Conservation (phyloP, 345 rosid genomes). For the Ceriops zippeliana region DNA sequence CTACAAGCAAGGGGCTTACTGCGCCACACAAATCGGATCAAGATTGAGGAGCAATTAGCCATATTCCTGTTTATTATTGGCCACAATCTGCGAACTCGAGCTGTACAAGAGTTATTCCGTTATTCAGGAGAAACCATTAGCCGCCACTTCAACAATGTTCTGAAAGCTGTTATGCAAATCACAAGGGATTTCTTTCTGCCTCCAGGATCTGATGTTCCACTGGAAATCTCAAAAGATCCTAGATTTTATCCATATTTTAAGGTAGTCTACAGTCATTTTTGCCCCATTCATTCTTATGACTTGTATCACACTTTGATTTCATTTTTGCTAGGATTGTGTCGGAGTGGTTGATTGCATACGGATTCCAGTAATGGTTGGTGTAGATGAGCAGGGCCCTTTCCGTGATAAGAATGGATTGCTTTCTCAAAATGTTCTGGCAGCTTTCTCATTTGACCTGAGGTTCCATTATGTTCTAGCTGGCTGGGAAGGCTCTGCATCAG, state of each 20-base stretch:
- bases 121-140: constrained; percentile 94
- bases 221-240: constrained; percentile 45
- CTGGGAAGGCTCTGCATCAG: constrained; percentile 96
- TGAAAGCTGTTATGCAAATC: constrained; percentile 71
- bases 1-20: constrained; percentile 67
- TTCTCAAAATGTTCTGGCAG: constrained; percentile 77
- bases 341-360: constrained; percentile 86
- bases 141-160: constrained; percentile 87
- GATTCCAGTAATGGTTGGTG: constrained; percentile 84
- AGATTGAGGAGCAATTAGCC: constrained; percentile 87
- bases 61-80: constrained; percentile 81
- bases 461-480: constrained; percentile 89
- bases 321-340: constrained; percentile 54
- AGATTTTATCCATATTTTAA: constrained; percentile 68
- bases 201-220: constrained; percentile 48
- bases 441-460: constrained; percentile 76
- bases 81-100: constrained; percentile 82
- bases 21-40: constrained; percentile 86
- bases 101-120: constrained; percentile 69
- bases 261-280: constrained; percentile 33
- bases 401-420: constrained; percentile 66
- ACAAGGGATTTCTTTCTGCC: constrained; percentile 68
- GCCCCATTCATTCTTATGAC: neutral
- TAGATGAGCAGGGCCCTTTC: constrained; percentile 91
- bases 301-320: constrained; percentile 17